Evolutionary conservation across 129 eudicot species (phyloP), one percentile per base, ranked within the genome.

Genomic region (Ambrosia artemisiifolia): DNA sequence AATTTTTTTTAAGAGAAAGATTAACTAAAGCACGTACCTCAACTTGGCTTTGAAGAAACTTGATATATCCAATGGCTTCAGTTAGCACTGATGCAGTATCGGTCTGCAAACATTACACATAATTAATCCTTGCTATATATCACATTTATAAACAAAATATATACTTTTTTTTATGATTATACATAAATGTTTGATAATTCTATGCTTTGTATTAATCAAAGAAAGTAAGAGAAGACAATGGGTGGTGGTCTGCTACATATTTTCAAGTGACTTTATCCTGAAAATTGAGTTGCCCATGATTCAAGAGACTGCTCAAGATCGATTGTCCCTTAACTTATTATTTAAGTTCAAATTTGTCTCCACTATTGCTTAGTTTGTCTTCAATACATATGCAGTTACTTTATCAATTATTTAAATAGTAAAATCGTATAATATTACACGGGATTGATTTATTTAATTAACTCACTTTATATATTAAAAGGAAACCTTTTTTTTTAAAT

Each of bases 1-100:
- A 24, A 40, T 7, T 6, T 6, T 28, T 53, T 53, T 53, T 17
- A 9, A 53, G 7, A 54, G 30, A 60, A 42, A 69, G 55, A 55
- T 34, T 54, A 71, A 24, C 40, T 55, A 69, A 4, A 24, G 28
- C 28, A 24, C 28, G 50, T 85, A 90, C 96, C 96, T 90, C 96
- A 4, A 90, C 91, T 79, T 90, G 94, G 80, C 65, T 83, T 65
- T 90, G 96, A 66, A 90, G 94, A 79, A 90, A 90, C 84, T 90
- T 90, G 85, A 90, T 90, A 51, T 90, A 90, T 63, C 96, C 96
- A 65, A 87, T 90, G 71, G 96, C 94, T 80, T 90, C 96, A 88
- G 85, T 90, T 19, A 90, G 81, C 65, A 90, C 96, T 9, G 96
- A 87, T 63, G 96, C 96, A 12, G 96, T 90, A 74, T 90, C 96